These are phyloP conservation scores for Saccharomycopsis olivae DNA, from an alignment of 805 yeast genomes.

Conservation along the genomic window DNA sequence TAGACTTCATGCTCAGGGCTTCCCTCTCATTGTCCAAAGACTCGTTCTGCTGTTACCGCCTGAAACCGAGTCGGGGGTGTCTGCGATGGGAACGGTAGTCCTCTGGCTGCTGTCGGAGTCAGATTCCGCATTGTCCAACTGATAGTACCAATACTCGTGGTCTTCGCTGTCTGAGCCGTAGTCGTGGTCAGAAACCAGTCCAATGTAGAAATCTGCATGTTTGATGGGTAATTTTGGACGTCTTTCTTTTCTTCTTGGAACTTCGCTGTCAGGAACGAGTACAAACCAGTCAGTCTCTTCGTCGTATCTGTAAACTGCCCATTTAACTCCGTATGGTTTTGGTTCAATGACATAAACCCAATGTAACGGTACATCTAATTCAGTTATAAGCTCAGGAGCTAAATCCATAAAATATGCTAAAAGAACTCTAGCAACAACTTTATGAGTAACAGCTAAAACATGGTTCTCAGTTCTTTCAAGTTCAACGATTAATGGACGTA, in stretches of 20 bases:
- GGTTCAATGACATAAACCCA: conserved; percentile 85
- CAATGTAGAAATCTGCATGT: too few species aligned
- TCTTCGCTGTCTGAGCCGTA: too few species aligned
- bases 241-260: conserved; percentile 31
- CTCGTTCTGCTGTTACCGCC: too few species aligned
- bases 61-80: too few species aligned
- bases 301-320: conserved; percentile 82
- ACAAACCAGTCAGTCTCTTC: conserved; percentile 70
- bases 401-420: conserved; percentile 84
- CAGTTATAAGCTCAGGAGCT: conserved; percentile 71
- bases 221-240: conserved; percentile 13
- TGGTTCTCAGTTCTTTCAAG: conserved; percentile 87
- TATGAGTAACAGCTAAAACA: conserved; percentile 71
- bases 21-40: too few species aligned
- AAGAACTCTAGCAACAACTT: conserved; percentile 83
- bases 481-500: conserved; percentile 85
- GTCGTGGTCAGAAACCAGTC: too few species aligned
- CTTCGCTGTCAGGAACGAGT: conserved; percentile 39
- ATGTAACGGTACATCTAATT: conserved; percentile 86
- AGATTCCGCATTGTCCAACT: too few species aligned
- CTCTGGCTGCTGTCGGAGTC: too few species aligned
- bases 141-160: too few species aligned
- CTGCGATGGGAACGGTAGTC: too few species aligned
- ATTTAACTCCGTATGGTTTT: conserved; percentile 92
- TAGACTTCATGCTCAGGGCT: too few species aligned